Conservation (phyloP, 2,329 filamentous ascomycete species). For the Aspergillus calidoustus region DNA sequence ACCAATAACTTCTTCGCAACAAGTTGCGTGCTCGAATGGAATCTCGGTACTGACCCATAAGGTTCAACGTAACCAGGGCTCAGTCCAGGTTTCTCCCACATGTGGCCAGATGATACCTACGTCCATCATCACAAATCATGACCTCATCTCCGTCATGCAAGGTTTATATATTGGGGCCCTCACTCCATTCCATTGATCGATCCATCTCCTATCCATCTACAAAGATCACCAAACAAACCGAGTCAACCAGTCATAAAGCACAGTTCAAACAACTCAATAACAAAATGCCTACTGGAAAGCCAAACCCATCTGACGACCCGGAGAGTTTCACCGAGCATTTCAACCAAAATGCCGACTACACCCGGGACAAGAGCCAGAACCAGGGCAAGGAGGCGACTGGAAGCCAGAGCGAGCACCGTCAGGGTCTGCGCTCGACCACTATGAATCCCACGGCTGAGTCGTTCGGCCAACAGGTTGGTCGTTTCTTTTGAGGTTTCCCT, state of each 20-base stretch:
- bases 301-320: conserved; percentile 1
- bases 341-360: conserved; percentile 15
- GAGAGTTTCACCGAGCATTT: conserved; percentile 14
- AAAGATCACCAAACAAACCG: not conserved
- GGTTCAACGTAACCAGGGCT: conserved; percentile 6
- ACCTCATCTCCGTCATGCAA: conserved; percentile 12
- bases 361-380: conserved; percentile 1
- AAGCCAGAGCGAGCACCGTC: not conserved
- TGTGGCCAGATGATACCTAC: not conserved
- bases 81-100: not conserved
- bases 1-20: not conserved
- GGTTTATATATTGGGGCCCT: not conserved
- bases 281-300: not conserved
- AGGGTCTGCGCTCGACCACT: not conserved
- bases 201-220: not conserved
- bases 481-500: not conserved
- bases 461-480: not conserved
- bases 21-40: not conserved
- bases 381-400: not conserved
- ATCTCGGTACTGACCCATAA: not conserved
- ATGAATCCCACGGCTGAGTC: not conserved
- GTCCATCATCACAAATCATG: conserved; percentile 6
- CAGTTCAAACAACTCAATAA: not conserved
- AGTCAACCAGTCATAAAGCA: not conserved
- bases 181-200: not conserved